Conservation (phyloP, 2,329 filamentous ascomycete species). For the Venturia carpophila region DNA sequence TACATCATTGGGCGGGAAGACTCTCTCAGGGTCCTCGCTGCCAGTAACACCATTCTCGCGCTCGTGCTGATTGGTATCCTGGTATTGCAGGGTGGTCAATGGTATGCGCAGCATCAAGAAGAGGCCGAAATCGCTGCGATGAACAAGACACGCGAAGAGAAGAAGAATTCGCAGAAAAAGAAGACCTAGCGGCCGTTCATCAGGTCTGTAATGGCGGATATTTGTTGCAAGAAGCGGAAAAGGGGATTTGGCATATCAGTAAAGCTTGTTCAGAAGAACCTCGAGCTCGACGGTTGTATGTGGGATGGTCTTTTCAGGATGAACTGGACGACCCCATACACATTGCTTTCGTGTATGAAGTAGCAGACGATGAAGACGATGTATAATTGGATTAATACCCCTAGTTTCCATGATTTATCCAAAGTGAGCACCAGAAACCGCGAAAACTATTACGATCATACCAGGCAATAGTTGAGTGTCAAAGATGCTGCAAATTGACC, state of each 20-base stretch:
- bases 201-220: background rate
- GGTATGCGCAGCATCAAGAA: constrained; percentile 96
- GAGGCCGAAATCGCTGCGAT: constrained; percentile 65
- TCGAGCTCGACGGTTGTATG: background rate
- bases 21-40: constrained; percentile 79
- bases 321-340: constrained; percentile 4
- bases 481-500: no score
- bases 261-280: background rate
- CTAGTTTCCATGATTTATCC: no score
- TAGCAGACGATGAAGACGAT: background rate
- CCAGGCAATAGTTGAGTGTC: no score
- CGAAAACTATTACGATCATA: no score
- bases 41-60: constrained; percentile 92
- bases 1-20: constrained; percentile 78
- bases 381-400: background rate
- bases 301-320: background rate
- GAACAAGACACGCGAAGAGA: constrained; percentile 46
- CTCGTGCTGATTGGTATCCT: constrained; percentile 86
- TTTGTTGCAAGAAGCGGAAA: background rate
- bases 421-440: no score
- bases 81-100: constrained; percentile 91
- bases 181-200: background rate
- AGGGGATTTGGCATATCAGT: background rate
- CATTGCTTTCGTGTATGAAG: background rate
- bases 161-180: constrained; percentile 30